Base-by-base conservation (phyloP, 2,329 filamentous ascomycete species). In the Aspergillus latus region DNA sequence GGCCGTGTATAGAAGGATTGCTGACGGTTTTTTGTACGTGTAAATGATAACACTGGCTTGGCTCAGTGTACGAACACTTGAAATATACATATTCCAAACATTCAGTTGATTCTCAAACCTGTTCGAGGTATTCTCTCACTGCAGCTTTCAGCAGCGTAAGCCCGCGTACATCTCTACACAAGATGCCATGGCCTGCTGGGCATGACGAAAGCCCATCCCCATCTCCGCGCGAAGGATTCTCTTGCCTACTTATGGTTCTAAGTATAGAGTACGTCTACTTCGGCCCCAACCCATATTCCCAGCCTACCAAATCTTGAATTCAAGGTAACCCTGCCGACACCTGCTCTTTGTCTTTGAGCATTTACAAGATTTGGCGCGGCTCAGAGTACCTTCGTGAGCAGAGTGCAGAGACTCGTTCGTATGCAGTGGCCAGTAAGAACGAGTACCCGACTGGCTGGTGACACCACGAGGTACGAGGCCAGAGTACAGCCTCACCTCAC, bases 31-130 rank as follows among this genome's bases (percentile, higher is more conserved):
- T 49, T 59, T 64, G 59, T 63, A 69, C 64, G 66, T 70, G 68
- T 71, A 72, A 59, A 72, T 69, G 69, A 71, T 72, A 71, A 66
- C 66, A 67, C 57, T 61, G 53, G 54, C 52, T 54, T 46, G 52
- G 42, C 50, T 16, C n/a, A 40, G 43, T 30, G 5, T 44, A 50
- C 28, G 42, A 39, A 45, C 46, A 39, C 42, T 9, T 29, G 10
- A 37, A 26, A 30, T n/a, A 29, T 45, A 45, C 15, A 26, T n/a
- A 26, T 6, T 45, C 26, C 10, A 44, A 2, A 16, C 16, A 29
- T 29, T 11, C 16, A 11, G 11, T 48, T n/a, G 32, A 34, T 11
- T 34, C 32, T 7, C 10, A 7, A 34, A 34, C 7, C 7, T 7
- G 32, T 11, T 34, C 32, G 10, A 34, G 10, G 7, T 34, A 7